phyloP scores from a whole-genome alignment of 139 green algal genomes.

The Chlamydomonas sp. region DNA sequence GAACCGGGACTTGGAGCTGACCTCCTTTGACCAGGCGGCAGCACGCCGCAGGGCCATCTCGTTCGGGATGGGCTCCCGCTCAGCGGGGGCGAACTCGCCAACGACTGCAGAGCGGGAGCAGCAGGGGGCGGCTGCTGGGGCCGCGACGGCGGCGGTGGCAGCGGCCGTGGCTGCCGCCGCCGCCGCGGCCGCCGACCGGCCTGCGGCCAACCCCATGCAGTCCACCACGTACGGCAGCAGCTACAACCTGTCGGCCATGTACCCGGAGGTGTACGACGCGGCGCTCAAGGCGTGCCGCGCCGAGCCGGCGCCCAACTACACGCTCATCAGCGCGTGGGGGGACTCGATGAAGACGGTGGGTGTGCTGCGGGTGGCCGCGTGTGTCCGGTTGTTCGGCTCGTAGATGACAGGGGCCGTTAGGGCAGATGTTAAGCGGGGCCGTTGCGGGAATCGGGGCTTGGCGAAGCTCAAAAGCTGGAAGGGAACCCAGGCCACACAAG shows the following conservation, averaged over 20 bases:
- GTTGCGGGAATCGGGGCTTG: too few species aligned
- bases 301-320: slow-evolving; percentile 37
- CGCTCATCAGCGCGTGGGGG: slow-evolving; percentile 43
- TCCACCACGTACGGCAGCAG: background rate
- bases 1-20: background rate
- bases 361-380: background rate
- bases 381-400: too few species aligned
- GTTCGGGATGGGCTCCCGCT: background rate
- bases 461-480: too few species aligned
- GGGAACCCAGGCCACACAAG: too few species aligned
- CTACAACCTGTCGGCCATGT: slow-evolving; percentile 15
- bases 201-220: background rate
- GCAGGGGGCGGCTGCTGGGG: background rate
- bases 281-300: slow-evolving; percentile 21
- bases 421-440: too few species aligned
- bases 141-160: background rate
- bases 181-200: background rate
- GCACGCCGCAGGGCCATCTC: slow-evolving; percentile 7
- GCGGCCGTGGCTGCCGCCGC: background rate
- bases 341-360: slow-evolving; percentile 46
- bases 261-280: slow-evolving; percentile 39
- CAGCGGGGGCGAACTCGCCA: background rate
- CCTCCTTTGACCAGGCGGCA: background rate
- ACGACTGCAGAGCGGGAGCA: background rate
- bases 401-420: too few species aligned